phyloP scores from a whole-genome alignment of 2,329 filamentous ascomycete genomes.

The Mollisiaceae sp. region DNA sequence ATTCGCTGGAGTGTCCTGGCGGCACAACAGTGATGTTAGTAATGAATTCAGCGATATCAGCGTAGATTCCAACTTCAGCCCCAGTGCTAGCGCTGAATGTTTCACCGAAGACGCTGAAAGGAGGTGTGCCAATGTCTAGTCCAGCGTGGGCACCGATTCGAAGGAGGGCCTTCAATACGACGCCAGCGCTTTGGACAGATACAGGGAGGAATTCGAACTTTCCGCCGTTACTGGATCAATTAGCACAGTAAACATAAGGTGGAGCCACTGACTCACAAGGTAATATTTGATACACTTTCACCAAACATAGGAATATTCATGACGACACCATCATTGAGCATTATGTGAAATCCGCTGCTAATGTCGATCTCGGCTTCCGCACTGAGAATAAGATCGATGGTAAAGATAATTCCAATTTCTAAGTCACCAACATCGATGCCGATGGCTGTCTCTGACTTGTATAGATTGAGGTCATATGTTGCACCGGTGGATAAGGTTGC shows the following conservation, averaged over 20 bases:
- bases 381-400: conserved; percentile 57
- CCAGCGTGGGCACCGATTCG: conserved; percentile 54
- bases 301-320: conserved; percentile 57
- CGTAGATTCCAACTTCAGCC: conserved; percentile 53
- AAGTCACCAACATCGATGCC: conserved; percentile 49
- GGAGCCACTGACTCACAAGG: conserved; percentile 49
- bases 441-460: conserved; percentile 49
- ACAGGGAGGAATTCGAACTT: conserved; percentile 63
- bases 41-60: conserved; percentile 58
- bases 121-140: conserved; percentile 44
- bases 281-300: conserved; percentile 52
- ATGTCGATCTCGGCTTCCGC: conserved; percentile 54
- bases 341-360: conserved; percentile 59
- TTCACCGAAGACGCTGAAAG: neutral
- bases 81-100: conserved; percentile 19
- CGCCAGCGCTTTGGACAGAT: conserved; percentile 51
- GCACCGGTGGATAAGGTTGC: conserved; percentile 48
- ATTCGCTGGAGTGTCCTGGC: conserved; percentile 43
- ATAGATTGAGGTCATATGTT: conserved; percentile 56
- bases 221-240: conserved; percentile 51
- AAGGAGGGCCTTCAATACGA: conserved; percentile 52
- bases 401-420: conserved; percentile 53
- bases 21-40: conserved; percentile 54
- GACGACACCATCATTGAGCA: conserved; percentile 54
- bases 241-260: neutral